Evolutionary conservation across 208 protist genomes (phyloP).

Genomic region (Crithidia brevicula): DNA sequence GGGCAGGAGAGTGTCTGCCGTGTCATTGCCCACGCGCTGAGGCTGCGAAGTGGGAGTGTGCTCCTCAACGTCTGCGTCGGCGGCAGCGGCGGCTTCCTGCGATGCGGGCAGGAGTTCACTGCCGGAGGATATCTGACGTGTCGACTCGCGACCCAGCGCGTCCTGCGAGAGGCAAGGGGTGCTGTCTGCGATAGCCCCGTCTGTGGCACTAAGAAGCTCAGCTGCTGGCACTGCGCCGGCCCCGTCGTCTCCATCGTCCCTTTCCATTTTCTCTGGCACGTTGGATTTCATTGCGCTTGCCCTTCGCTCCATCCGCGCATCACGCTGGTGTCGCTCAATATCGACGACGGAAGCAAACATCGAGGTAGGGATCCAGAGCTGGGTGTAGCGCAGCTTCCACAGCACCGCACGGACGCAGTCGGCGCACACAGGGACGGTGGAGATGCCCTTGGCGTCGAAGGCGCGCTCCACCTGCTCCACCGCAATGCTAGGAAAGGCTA

Average conservation of each 20-base stretch:
- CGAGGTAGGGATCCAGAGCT: constrained; percentile 74
- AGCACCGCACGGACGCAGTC: constrained; percentile 67
- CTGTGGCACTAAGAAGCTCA: no score
- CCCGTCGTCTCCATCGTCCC: neutral
- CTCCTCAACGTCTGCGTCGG: neutral
- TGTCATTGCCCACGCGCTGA: no score
- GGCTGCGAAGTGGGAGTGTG: no score
- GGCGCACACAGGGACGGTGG: constrained; percentile 54
- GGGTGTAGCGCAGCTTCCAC: constrained; percentile 49
- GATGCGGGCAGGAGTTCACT: neutral
- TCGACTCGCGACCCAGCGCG: constrained; percentile 8
- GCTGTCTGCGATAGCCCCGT: no score
- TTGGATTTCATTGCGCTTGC: neutral
- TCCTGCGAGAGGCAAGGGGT: no score
- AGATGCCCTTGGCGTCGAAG: constrained; percentile 22
- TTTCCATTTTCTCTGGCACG: neutral
- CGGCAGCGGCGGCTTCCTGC: neutral
- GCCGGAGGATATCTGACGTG: constrained; percentile 11
- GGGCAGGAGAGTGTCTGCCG: no score
- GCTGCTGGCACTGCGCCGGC: neutral
- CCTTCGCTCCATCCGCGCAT: constrained; percentile 15
- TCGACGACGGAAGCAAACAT: constrained; percentile 53
- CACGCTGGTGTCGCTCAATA: constrained; percentile 19
- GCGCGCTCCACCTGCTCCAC: constrained; percentile 25
- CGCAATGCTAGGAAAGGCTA: constrained; percentile 25